phyloP scores from a whole-genome alignment of 2,329 filamentous ascomycete genomes.

The Trichoderma semiorbis region DNA sequence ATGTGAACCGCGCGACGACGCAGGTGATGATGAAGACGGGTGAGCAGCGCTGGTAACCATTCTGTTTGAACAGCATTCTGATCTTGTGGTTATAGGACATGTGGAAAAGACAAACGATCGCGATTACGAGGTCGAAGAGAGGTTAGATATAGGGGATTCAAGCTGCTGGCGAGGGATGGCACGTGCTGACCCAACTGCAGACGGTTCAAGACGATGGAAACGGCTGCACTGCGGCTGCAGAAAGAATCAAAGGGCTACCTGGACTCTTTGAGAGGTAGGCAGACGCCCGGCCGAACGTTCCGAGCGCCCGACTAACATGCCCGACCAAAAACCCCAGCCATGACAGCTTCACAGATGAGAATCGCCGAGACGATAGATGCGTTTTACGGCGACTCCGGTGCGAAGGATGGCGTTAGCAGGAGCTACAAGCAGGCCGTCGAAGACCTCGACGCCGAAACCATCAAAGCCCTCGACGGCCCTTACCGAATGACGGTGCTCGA shows the following conservation, averaged over 20 bases:
- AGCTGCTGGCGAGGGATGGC: background rate
- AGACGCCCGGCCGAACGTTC: conserved; percentile 3
- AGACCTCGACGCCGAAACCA: conserved; percentile 95
- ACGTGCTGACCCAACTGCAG: conserved; percentile 43
- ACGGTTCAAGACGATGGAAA: conserved; percentile 96
- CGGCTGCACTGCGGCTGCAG: conserved; percentile 84
- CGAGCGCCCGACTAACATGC: background rate
- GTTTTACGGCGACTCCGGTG: conserved; percentile 95
- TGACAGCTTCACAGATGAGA: conserved; percentile 99
- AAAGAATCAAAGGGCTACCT: conserved; percentile 98
- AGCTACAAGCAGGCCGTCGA: conserved; percentile 99
- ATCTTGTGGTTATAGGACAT: conserved; percentile 57
- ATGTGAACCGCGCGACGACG: conserved; percentile 97
- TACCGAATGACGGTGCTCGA: conserved; percentile 93
- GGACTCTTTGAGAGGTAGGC: conserved; percentile 80
- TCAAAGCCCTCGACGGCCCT: conserved; percentile 95
- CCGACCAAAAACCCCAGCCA: conserved; percentile 55
- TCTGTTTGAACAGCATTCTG: background rate
- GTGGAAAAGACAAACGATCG: conserved; percentile 98
- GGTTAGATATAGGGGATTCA: conserved; percentile 44
- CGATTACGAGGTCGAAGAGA: conserved; percentile 96
- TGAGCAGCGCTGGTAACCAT: conserved; percentile 35
- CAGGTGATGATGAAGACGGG: conserved; percentile 99
- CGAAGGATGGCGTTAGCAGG: conserved; percentile 89
- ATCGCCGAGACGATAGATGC: conserved; percentile 99